These are phyloP conservation scores for Euphrasia arctica DNA, from an alignment of 305 asterid genomes.

Conservation along the genomic window DNA sequence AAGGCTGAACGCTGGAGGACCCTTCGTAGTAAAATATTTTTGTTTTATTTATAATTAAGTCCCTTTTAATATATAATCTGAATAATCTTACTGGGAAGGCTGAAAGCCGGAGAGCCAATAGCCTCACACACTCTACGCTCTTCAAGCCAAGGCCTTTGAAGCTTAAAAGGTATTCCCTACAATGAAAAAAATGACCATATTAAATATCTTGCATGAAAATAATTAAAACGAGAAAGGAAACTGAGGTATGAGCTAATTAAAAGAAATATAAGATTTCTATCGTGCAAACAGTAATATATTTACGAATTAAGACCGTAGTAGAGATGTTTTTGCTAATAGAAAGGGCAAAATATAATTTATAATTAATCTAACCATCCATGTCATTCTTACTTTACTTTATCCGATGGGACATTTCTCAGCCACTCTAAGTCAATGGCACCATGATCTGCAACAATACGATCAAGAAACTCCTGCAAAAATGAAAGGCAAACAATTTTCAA, in stretches of 20 bases:
- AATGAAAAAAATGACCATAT: neutral
- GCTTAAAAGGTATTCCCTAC: conserved; percentile 55
- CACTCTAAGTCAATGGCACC: conserved; percentile 65
- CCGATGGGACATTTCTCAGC: conserved; percentile 52
- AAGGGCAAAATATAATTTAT: neutral
- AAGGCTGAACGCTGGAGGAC: no score
- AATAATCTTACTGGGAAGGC: conserved; percentile 61
- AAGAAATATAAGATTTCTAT: neutral
- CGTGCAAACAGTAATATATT: neutral
- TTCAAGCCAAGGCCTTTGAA: conserved; percentile 57
- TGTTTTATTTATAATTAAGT: neutral
- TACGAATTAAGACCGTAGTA: neutral
- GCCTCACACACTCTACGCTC: conserved; percentile 68
- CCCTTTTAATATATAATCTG: neutral
- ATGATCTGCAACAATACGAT: conserved; percentile 43
- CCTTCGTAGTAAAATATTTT: no score
- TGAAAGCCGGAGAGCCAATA: conserved; percentile 45
- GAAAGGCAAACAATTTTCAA: neutral
- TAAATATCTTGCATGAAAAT: neutral
- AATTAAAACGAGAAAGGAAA: neutral
- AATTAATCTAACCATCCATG: neutral
- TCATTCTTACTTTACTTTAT: conserved; percentile 32
- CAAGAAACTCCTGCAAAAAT: conserved; percentile 46
- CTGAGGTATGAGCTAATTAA: neutral
- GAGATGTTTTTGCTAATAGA: neutral